Evolutionary conservation across 1,284 basidiomycete genomes (phyloP), one percentile per base, ranked within the genome.

Genomic region (Fomitopsis pinicola): DNA sequence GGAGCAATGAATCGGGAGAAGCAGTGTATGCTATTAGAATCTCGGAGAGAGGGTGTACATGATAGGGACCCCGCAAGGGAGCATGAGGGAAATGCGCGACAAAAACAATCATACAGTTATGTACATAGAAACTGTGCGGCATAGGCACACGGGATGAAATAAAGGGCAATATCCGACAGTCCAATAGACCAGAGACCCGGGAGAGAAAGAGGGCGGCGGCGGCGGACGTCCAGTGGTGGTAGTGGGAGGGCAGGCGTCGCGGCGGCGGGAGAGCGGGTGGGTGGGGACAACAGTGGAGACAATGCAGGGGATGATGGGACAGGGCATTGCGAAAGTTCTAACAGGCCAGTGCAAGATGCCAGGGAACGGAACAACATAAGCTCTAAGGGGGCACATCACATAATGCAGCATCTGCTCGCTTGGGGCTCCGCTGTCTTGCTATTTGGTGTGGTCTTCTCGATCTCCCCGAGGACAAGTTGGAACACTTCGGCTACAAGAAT

Each of bases 391-490:
- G 54, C 58, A 42, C 60, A 68, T 85, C 85, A 92, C 89, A 91
- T 91, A 71, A 91, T 74, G 64, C 83, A 65, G 74, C 90, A 92
- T 68, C 77, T 80, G 70, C 78, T 82, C n/a, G 78, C 73, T 65
- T 80, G 80, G 40, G 86, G 85, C 64, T 80, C 88, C 7, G 78
- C 45, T 22, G 22, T 68, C 72, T 88, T 82, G 72, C 80, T 82
- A 62, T 80, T 82, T 38, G 84, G 81, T 56, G 81, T 78, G 62
- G 84, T 79, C 71, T 87, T 89, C 81, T 94, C 92, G 68, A 97
- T 95, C 76, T 97, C 92, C 45, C 79, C 86, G 62, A 97, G 82
- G 71, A 94, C 92, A 48, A 91, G 81, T 68, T 97, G 93, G 66
- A 97, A 97, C 8, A 95, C 94, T 71, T 89, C 88, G 75, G 82